phyloP scores from a whole-genome alignment of 2,329 filamentous ascomycete genomes.

The Colletotrichum scovillei region DNA sequence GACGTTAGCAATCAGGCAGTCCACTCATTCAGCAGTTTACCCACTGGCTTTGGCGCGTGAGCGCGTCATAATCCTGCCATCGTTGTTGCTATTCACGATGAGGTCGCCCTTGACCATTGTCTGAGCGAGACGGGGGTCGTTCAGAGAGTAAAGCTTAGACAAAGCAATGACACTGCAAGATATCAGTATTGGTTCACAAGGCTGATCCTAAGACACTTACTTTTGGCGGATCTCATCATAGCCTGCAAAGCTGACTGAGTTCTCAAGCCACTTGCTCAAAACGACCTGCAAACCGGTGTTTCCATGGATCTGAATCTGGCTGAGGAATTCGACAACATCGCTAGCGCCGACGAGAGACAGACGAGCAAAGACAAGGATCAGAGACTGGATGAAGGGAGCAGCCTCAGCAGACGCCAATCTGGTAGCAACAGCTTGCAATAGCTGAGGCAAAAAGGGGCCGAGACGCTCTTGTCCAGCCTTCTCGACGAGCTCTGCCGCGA shows the following conservation, averaged over 20 bases:
- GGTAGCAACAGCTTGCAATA: constrained; percentile 88
- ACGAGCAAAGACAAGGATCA: constrained; percentile 94
- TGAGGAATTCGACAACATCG: constrained; percentile 93
- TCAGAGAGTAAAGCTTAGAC: constrained; percentile 88
- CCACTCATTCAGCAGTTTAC: constrained; percentile 36
- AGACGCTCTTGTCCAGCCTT: constrained; percentile 92
- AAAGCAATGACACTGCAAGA: constrained; percentile 84
- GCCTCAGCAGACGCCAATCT: constrained; percentile 85
- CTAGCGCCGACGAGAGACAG: constrained; percentile 85
- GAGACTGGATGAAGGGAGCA: constrained; percentile 91
- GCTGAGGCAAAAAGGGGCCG: constrained; percentile 88
- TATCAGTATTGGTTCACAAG: neutral
- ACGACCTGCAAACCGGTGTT: constrained; percentile 90
- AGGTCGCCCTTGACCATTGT: constrained; percentile 93
- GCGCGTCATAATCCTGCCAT: constrained; percentile 88
- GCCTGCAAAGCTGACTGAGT: constrained; percentile 96
- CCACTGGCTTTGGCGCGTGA: constrained; percentile 87
- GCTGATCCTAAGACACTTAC: constrained; percentile 60
- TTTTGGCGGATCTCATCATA: constrained; percentile 98
- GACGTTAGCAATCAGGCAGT: constrained; percentile 40
- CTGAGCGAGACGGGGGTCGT: constrained; percentile 81
- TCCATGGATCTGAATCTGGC: constrained; percentile 82
- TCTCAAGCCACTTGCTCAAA: constrained; percentile 94
- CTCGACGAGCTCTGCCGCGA: constrained; percentile 94
- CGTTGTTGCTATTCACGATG: constrained; percentile 77